Percentiles rank a stretch among this genome's conserved stretches.
These are phyloP conservation scores for Microglena sp. DNA, from an alignment of 139 green algal genomes.

Conservation along the genomic window DNA sequence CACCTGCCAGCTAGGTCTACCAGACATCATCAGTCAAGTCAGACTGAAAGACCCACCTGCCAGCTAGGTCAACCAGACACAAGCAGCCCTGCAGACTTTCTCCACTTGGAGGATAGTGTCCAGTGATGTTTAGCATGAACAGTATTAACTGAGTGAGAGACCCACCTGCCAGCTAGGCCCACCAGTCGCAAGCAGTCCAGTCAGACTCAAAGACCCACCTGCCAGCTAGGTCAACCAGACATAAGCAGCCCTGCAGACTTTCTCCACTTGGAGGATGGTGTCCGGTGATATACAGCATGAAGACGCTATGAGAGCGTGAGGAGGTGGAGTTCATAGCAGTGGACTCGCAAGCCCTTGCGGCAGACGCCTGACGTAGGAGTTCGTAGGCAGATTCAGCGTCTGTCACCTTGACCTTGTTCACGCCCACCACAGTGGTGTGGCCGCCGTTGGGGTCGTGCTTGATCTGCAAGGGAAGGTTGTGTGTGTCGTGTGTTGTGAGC, in stretches of 20 bases:
- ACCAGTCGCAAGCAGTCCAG: conserved; percentile 78
- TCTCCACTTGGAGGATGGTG: conserved; percentile 53
- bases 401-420: conserved; percentile 34
- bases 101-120: conserved; percentile 45
- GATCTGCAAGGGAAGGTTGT: no score
- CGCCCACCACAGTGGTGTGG: conserved; percentile 55
- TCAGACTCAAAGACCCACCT: conserved; percentile 30
- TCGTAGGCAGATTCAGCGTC: conserved; percentile 51
- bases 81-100: conserved; percentile 61
- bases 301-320: conserved; percentile 82
- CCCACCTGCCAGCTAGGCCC: conserved; percentile 68
- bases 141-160: neutral
- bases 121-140: neutral
- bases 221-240: conserved; percentile 89
- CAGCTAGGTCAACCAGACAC: conserved; percentile 88
- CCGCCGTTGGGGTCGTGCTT: conserved; percentile 69
- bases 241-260: conserved; percentile 66
- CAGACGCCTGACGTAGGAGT: conserved; percentile 53
- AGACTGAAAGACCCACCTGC: conserved; percentile 53
- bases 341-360: conserved; percentile 57
- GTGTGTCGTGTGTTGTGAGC: no score
- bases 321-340: conserved; percentile 91
- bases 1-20: no score
- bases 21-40: no score
- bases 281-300: conserved; percentile 91